Evolutionary conservation across 495 filamentous ascomycete genomes (phyloP).

Genomic region (Baudoinia panamericana): DNA sequence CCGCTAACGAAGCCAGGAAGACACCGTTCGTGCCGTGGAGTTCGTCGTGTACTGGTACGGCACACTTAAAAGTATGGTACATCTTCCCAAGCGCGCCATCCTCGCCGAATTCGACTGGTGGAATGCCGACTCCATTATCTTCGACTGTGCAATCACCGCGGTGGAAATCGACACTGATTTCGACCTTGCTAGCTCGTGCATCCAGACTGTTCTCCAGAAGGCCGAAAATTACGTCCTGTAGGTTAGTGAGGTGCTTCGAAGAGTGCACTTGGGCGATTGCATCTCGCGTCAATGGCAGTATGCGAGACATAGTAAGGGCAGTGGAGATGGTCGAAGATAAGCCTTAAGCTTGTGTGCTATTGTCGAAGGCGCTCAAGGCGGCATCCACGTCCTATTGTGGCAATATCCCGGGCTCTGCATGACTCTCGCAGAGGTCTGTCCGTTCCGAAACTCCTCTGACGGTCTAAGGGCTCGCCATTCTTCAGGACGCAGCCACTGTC

Average conservation of each 20-base stretch:
- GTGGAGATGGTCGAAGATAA: too few relatives aligned
- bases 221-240: conserved; percentile 60
- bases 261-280: conserved; percentile 81
- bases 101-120: conserved; percentile 53
- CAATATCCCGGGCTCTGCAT: too few relatives aligned
- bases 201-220: conserved; percentile 83
- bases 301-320: conserved; percentile 36
- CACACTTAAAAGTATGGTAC: conserved; percentile 76
- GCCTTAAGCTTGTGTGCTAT: too few relatives aligned
- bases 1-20: conserved; percentile 65
- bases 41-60: conserved; percentile 27
- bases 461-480: too few relatives aligned
- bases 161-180: conserved; percentile 57
- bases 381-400: too few relatives aligned
- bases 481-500: too few relatives aligned
- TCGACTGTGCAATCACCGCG: conserved; percentile 74
- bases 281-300: conserved; percentile 58
- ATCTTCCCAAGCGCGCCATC: conserved; percentile 60
- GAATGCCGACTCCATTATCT: conserved; percentile 76
- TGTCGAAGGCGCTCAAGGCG: too few relatives aligned
- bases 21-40: conserved; percentile 57
- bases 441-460: too few relatives aligned
- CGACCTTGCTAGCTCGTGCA: conserved; percentile 57
- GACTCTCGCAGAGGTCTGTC: too few relatives aligned
- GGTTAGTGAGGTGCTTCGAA: conserved; percentile 58